Evolutionary conservation across 2,329 filamentous ascomycete species (phyloP), one percentile per base, ranked within the genome.

Genomic region (Phialophora macrospora): DNA sequence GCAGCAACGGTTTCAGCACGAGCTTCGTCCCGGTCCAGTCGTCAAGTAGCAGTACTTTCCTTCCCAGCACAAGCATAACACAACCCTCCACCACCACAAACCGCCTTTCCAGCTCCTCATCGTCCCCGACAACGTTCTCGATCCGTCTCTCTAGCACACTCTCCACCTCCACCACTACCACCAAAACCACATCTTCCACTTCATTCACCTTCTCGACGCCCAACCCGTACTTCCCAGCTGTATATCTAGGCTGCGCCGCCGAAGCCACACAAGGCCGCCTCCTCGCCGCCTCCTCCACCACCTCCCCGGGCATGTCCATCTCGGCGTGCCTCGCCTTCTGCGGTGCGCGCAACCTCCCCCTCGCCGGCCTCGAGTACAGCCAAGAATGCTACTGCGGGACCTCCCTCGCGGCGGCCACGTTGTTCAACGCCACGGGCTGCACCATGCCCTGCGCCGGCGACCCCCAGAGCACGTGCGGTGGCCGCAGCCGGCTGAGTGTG

Each of bases 251-350:
- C 49, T 66, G 65, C 61, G 57, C 64, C 9, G 14, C 64, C 32
- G 66, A 73, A 48, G 59, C 63, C 4, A 17, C 70, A 46, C 66
- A 60, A 60, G 57, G 68, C 26, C 65, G 72, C 20, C 84, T 86
- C 60, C 79, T 88, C 65, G 74, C 77, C 17, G 44, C 52, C 11
- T 54, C 60, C 26, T 63, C 63, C 63, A 81, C 84, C 73, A 75
- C 81, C 20, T 78, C 80, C 69, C 71, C 78, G n/a, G 71, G 76
- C 12, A 75, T 85, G 72, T 87, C 85, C 9, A 66, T 70, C n/a
- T 55, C 69, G 55, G 63, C 60, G n/a, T 84, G 71, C 54, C 52
- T 68, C 17, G 32, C 66, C 14, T 68, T 68, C 65, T 74, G 72
- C 58, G 41, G 54, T 2, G 41, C 65, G 24, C 60, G 70, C 52